A percentile compares a stretch with the other conserved stretches of the same genome.
These are phyloP conservation scores for Simplicillium sp. DNA, from an alignment of 2,329 filamentous ascomycete species.

Conservation along the genomic window DNA sequence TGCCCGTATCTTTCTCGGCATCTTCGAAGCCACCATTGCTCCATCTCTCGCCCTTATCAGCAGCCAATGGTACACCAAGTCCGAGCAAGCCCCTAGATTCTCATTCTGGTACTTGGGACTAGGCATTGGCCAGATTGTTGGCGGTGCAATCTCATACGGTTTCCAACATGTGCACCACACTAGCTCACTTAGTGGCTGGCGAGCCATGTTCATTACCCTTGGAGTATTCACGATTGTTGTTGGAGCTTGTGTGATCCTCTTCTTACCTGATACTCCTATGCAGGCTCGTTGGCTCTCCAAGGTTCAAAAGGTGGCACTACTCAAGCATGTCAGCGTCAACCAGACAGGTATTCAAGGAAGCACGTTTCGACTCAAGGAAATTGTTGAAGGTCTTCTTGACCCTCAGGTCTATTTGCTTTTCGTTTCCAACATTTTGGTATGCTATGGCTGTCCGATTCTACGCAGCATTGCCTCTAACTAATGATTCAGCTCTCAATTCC, in stretches of 20 bases:
- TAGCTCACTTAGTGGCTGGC: constrained; percentile 25
- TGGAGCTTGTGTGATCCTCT: constrained; percentile 24
- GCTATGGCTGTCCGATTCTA: background rate
- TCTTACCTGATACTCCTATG: constrained; percentile 38
- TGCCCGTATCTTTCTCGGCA: constrained; percentile 7
- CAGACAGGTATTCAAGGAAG: constrained; percentile 5
- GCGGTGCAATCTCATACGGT: constrained; percentile 24
- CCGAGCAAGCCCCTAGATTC: constrained; percentile 7
- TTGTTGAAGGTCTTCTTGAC: constrained; percentile 22
- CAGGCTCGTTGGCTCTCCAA: constrained; percentile 25
- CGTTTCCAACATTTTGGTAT: constrained; percentile 36
- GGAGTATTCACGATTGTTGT: constrained; percentile 30
- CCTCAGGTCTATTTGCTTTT: constrained; percentile 42
- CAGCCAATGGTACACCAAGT: constrained; percentile 8
- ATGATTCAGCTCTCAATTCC: constrained; percentile 33
- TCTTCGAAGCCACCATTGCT: constrained; percentile 7
- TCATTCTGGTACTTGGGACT: constrained; percentile 8
- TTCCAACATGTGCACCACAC: constrained; percentile 16
- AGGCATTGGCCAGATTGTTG: constrained; percentile 16
- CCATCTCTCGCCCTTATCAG: constrained; percentile 6
- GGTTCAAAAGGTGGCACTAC: constrained; percentile 16
- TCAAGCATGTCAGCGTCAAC: constrained; percentile 7
- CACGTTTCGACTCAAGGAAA: constrained; percentile 2
- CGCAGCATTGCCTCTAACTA: background rate
- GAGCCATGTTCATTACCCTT: constrained; percentile 35